A percentile compares a stretch with the other conserved stretches of the same genome.
Conservation (phyloP, 768 basidiomycete genomes). For the Boletus huronensis region DNA sequence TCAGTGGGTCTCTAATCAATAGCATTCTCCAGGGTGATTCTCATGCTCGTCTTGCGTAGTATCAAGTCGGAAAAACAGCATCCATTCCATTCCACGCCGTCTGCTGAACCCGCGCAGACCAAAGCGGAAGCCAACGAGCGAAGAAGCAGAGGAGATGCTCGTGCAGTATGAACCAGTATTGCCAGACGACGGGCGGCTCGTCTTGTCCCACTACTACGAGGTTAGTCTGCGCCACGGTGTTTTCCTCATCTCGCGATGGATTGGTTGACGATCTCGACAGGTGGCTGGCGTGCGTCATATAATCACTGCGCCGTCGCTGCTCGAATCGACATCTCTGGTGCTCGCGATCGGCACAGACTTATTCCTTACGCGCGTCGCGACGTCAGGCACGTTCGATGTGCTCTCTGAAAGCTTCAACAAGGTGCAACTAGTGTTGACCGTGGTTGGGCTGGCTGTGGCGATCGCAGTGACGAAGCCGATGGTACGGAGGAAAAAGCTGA, state of each 20-base stretch:
- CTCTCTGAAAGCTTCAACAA: slow-evolving; percentile 93
- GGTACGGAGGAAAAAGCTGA: slow-evolving; percentile 62
- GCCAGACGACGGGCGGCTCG: slow-evolving; percentile 58
- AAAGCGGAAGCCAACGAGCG: slow-evolving; percentile 63
- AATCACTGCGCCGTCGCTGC: slow-evolving; percentile 73
- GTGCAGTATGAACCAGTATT: slow-evolving; percentile 81
- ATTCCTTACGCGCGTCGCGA: slow-evolving; percentile 80
- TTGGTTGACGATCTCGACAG: slow-evolving; percentile 34
- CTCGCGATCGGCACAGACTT: slow-evolving; percentile 87
- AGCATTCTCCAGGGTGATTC: neutral
- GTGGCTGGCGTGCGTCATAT: slow-evolving; percentile 67
- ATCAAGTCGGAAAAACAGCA: slow-evolving; percentile 68
- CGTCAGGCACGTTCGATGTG: slow-evolving; percentile 90
- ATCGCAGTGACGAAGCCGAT: slow-evolving; percentile 82
- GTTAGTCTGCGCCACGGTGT: slow-evolving; percentile 36
- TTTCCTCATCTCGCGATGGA: neutral
- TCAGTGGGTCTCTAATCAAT: slow-evolving; percentile 51
- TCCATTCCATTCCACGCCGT: slow-evolving; percentile 70
- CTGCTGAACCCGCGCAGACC: slow-evolving; percentile 84
- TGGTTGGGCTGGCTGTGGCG: slow-evolving; percentile 65
- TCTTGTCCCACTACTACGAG: slow-evolving; percentile 55
- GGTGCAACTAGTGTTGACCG: slow-evolving; percentile 80
- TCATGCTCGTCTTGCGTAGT: slow-evolving; percentile 43
- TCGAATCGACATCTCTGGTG: slow-evolving; percentile 90
- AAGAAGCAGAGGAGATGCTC: slow-evolving; percentile 84